Evolutionary conservation across 345 rosid species (phyloP), one percentile per base, ranked within the genome.

Genomic region (Nephelium lappaceum): DNA sequence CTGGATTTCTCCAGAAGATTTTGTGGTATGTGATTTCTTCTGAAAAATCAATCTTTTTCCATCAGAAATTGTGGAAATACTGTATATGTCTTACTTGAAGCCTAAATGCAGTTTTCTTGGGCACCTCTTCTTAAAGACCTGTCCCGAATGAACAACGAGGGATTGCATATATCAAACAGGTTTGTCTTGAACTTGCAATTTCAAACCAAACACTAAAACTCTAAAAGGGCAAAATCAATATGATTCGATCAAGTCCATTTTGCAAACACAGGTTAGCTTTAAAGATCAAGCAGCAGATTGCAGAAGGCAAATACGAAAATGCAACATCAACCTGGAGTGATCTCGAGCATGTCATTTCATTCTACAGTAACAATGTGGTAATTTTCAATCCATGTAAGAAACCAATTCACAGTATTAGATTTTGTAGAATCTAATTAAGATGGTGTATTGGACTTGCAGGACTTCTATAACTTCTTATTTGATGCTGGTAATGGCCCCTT

Each of bases 1-100:
- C 57, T 88, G 85, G 85, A 88, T 88, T 80, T 88, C 91, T 38
- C 86, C 89, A 0, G 85, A 74, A 81, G 87, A 88, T 75, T 84
- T 82, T 78, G 82, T 74, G 86, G 91, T 84, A 76, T 5, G 75
- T 47, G 10, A 55, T 38, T 12, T 63, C 65, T 31, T 62, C n/a
- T 8, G 2, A n/a, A 31, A 31, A 31, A 31, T 18, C 21, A 58
- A 60, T 60, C 65, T n/a, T 60, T 60, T 58, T 21, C 11, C 65
- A 60, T 3, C 27, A n/a, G 6, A 60, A 60, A 60, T 5, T 23
- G 12, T n/a, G 0, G 21, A 60, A 16, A 60, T 60, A 8, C 65
- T 60, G 36, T 31, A 27, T 31, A 9, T 2, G 21, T n/a, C 65
- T 60, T 10, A 60, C 27, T 21, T 67, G 21, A n/a, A 23, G 27